Conservation (phyloP, 352 stramenopile genomes). For the Aphanomyces invadans region DNA sequence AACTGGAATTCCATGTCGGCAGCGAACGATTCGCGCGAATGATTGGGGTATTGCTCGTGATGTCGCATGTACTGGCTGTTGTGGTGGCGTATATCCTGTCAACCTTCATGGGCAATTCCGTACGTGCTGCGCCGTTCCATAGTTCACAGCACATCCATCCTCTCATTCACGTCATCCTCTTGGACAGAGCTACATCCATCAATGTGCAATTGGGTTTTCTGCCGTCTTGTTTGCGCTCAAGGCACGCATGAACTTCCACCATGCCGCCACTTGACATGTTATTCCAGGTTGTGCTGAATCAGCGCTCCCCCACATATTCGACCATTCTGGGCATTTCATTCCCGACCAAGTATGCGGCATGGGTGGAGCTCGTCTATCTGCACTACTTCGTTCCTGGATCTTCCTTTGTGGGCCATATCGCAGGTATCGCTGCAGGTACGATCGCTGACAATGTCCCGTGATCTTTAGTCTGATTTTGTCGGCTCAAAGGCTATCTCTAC, state of each 20-base stretch:
- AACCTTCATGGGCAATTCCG: constrained; percentile 21
- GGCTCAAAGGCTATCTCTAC: constrained; percentile 16
- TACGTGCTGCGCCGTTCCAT: not conserved
- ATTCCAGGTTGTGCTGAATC: constrained; percentile 38
- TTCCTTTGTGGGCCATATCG: constrained; percentile 81
- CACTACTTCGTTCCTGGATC: constrained; percentile 71
- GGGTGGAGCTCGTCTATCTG: constrained; percentile 82
- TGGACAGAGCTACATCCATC: constrained; percentile 37
- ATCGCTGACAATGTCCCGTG: not conserved
- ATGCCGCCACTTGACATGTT: not conserved
- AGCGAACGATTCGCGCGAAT: constrained; percentile 42
- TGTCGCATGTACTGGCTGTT: constrained; percentile 60
- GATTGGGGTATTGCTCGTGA: constrained; percentile 43
- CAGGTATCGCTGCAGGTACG: constrained; percentile 79
- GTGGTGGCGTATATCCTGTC: constrained; percentile 33
- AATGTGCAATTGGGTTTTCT: constrained; percentile 75
- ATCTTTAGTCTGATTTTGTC: not conserved
- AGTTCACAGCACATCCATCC: too few relatives aligned
- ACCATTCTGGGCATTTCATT: constrained; percentile 63
- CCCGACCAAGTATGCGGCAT: constrained; percentile 81
- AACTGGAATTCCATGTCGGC: constrained; percentile 54
- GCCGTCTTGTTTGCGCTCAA: constrained; percentile 74
- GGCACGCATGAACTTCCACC: constrained; percentile 26
- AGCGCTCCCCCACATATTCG: constrained; percentile 55
- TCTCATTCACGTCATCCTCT: not conserved